Conservation (phyloP, 129 eudicot genomes). For the sunflower (Helianthus annuus) region HanXRQr2.0-SUNRISE NC_035438.2:106865581-106866080, state of each 20-base stretch:
- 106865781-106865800: conserved; percentile 99
- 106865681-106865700: not conserved
- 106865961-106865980: conserved; percentile 93
- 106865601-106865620: conserved; percentile 98
- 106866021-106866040: conserved; percentile 97
- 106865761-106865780: conserved; percentile 26
- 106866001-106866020: conserved; percentile 96
- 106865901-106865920: conserved; percentile 1
- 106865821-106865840: conserved; percentile 71
- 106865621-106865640: conserved; percentile 98
- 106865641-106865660: conserved; percentile 96
- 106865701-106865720: not conserved
- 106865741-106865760: not conserved
- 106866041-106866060: conserved; percentile 97
- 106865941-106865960: conserved; percentile 51
- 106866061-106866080: conserved; percentile 97
- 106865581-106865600: conserved; percentile 97
- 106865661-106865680: conserved; percentile 22
- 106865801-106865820: conserved; percentile 95
- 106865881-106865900: not conserved
- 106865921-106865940: not conserved
- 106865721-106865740: not conserved
- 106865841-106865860: conserved; percentile 90
- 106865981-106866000: conserved; percentile 97
- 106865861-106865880: conserved; percentile 77